Conservation (phyloP, 495 filamentous ascomycete genomes). For the Hyaloscypha variabilis region DNA sequence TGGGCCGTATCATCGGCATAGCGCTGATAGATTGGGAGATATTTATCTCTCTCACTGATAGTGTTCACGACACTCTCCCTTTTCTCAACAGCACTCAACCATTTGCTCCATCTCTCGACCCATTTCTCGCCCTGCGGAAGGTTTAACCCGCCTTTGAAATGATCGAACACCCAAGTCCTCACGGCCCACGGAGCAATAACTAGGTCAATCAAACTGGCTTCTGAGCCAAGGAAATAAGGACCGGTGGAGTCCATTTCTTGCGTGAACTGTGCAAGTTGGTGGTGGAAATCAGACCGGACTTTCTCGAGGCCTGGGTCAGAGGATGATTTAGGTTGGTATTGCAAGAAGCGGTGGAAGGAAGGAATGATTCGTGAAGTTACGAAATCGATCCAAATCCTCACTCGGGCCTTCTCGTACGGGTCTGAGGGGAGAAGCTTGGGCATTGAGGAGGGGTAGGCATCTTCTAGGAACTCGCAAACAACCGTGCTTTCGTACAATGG, state of each 20-base stretch:
- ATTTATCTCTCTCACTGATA: constrained; percentile 63
- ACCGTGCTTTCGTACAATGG: constrained; percentile 69
- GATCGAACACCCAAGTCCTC: constrained; percentile 69
- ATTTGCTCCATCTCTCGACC: constrained; percentile 59
- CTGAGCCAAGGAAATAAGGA: constrained; percentile 64
- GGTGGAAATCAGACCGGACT: constrained; percentile 50
- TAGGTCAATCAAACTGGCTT: constrained; percentile 62
- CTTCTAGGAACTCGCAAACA: constrained; percentile 71
- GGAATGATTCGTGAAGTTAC: constrained; percentile 65
- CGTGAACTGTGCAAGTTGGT: constrained; percentile 54
- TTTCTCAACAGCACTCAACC: constrained; percentile 55
- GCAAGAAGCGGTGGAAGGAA: constrained; percentile 64
- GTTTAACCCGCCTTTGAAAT: constrained; percentile 67
- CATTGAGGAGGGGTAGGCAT: constrained; percentile 52
- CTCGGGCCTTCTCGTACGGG: constrained; percentile 60
- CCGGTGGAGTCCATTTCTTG: constrained; percentile 60
- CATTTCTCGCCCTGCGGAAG: constrained; percentile 60
- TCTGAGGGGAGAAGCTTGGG: constrained; percentile 50
- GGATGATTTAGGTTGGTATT: constrained; percentile 58
- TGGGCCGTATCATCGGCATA: constrained; percentile 76
- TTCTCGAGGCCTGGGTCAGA: constrained; percentile 34
- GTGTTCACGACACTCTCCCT: constrained; percentile 63
- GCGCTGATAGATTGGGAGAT: constrained; percentile 64
- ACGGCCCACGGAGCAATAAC: constrained; percentile 69
- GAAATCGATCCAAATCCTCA: constrained; percentile 71